These are phyloP conservation scores for Macrophomina pseudophaseolina DNA, from an alignment of 2,329 filamentous ascomycete genomes.

Conservation along the genomic window DNA sequence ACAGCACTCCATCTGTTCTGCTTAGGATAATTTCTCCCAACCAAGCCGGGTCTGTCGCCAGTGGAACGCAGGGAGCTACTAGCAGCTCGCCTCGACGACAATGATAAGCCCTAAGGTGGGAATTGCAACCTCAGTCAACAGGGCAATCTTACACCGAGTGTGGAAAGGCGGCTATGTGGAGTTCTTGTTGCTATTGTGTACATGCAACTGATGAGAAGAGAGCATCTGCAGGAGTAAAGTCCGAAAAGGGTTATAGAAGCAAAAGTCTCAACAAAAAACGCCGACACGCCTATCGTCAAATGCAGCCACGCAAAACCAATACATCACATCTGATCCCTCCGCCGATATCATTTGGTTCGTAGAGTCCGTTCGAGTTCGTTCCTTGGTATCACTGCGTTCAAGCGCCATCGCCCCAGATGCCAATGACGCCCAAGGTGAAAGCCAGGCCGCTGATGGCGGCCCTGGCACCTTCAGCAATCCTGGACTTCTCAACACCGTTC, in stretches of 20 bases:
- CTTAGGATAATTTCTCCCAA: no score
- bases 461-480: slow-evolving; percentile 49
- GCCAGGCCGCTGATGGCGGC: slow-evolving; percentile 49
- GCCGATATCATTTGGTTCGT: neutral
- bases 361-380: neutral
- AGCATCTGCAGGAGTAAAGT: neutral
- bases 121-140: no score
- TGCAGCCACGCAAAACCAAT: neutral
- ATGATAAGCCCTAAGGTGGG: no score
- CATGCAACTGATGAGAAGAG: slow-evolving; percentile 11
- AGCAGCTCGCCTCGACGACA: no score
- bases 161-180: neutral
- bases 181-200: slow-evolving; percentile 7
- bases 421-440: slow-evolving; percentile 54
- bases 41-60: no score
- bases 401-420: slow-evolving; percentile 56
- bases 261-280: neutral
- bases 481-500: slow-evolving; percentile 49
- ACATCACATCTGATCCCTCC: neutral
- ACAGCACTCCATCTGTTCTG: no score
- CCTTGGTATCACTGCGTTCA: slow-evolving; percentile 22
- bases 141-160: no score
- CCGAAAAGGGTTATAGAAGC: neutral
- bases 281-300: slow-evolving; percentile 11
- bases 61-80: no score